These are phyloP conservation scores for Penicillium concentricum DNA, from an alignment of 2,329 filamentous ascomycete genomes.

Conservation along the genomic window DNA sequence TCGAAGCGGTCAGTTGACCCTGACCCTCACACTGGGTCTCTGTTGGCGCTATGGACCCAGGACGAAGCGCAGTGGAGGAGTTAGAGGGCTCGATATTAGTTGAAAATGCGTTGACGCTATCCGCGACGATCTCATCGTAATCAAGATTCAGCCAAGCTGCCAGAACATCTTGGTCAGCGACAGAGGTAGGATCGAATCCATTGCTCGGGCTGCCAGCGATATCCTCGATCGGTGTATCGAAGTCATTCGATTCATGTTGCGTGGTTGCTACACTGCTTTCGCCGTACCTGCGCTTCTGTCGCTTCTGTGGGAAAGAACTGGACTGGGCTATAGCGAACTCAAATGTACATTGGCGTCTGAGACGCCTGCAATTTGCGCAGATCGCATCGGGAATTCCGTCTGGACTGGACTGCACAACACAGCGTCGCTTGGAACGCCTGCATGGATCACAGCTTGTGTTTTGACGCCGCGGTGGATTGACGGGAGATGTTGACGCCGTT, in stretches of 20 bases:
- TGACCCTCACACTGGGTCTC: background rate
- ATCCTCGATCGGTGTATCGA: background rate
- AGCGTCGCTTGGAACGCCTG: constrained; percentile 27
- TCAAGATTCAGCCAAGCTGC: constrained; percentile 14
- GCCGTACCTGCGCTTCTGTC: background rate
- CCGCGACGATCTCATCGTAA: background rate
- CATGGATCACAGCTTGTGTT: constrained; percentile 28
- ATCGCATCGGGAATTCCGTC: background rate
- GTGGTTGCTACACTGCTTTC: background rate
- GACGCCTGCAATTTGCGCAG: constrained; percentile 21
- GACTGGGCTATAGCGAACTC: constrained; percentile 15
- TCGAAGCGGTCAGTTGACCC: background rate
- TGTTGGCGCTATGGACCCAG: background rate
- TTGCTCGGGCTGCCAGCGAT: background rate
- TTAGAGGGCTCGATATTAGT: background rate
- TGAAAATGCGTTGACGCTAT: background rate
- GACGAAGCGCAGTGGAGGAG: background rate
- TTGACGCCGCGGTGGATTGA: constrained; percentile 17
- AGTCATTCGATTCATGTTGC: background rate
- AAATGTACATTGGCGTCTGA: constrained; percentile 23
- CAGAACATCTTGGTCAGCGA: constrained; percentile 4
- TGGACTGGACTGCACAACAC: constrained; percentile 12
- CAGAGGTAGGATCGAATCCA: background rate
- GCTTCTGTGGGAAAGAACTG: background rate
- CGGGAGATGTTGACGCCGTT: background rate